Base-by-base conservation (phyloP, 805 yeast genomes). In the Myxozyma mucilagina region DNA sequence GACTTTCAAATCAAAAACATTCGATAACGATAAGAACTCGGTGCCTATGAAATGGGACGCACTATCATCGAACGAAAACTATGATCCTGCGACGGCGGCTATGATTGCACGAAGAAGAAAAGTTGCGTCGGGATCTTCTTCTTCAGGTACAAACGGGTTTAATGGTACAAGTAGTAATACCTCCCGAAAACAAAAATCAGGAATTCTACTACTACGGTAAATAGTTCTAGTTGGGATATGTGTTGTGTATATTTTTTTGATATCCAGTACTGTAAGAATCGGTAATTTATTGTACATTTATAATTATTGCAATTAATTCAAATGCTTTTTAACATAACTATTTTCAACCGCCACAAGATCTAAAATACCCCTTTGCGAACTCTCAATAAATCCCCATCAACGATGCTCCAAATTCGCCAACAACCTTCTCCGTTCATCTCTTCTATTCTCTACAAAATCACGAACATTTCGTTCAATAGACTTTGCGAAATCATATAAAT, bases 401-500 rank as follows among this genome's bases (percentile, higher is more conserved):
- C 57, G 32, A 9, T 47, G 18, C 43, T 50, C 57, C 52, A 61
- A 43, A 20, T 43, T 32, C 53, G 42, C 48, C 41, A 63, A 16
- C 6, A 63, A 38, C 32, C 61, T 32, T 18, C 57, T 32, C 8
- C 68, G 61, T 58, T 74, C 75, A 48, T 68, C 72, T 44, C 68
- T 64, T 53, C 77, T 48, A 67, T 74, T 63, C 66, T 62, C 66
- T 72, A 70, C 61, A 57, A 68, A 69, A 29, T 65, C 71, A 52
- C 69, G 69, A 35, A 73, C 60, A 54, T 74, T 66, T 39, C 63
- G 53, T 57, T 70, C 66, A 43, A 74, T 53, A 13, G 68, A 63
- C 9, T 71, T 61, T 8, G 78, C 77, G 66, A 76, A 78, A 16
- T 68, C 69, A 42, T 74, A 72, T 36, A 84, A 73, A 58, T 83